Base-by-base conservation (phyloP, 2,329 filamentous ascomycete species). In the Tolypocladium cylindrosporum region DNA sequence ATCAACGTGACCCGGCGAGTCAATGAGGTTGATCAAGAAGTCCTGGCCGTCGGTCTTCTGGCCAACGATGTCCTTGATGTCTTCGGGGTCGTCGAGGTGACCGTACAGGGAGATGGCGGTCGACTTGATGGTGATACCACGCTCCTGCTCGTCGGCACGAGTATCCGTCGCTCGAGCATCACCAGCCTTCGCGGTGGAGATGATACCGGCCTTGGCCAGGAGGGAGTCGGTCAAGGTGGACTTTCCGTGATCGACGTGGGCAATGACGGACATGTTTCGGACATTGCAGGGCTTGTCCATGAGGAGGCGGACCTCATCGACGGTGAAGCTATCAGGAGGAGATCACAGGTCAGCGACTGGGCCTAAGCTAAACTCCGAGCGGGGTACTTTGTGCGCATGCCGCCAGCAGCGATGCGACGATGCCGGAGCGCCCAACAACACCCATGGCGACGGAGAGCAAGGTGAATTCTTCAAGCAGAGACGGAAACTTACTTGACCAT, bases 51-150 rank as follows among this genome's bases (percentile, higher is more conserved):
- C 84, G 68, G 90, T 89, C 80, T 90, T 88, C 79, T 91, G 85
- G 76, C 87, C 86, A 67, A 89, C 88, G 68, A 97, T 91, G 74
- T 99, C 94, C 86, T 96, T 96, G 67, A 97, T 74, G 74, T 97
- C 94, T 60, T 97, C 93, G 54, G 83, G 79, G 67, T 89, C 86
- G 61, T 83, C 78, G 66, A 99, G 86, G 70, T 86, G 81, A 74
- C 90, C 91, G 80, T 94, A 99, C 73, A 99, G 87, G 69, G 95
- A 97, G 82, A 99, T 99, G 79, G 95, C 94, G 64, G 94, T 99
- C 59, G 94, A 99, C 88, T 99, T 99, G 88, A 99, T 99, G 71
- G 94, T 99, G 74, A 99, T 97, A 87, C 94, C 91, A 88, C 94
- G 92, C 77, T 99, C 94, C 83, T 99, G 94, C 79, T 99, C 94